Evolutionary conservation across 805 yeast species (phyloP), one percentile per base, ranked within the genome.

Genomic region (Komagataella phaffii): DNA sequence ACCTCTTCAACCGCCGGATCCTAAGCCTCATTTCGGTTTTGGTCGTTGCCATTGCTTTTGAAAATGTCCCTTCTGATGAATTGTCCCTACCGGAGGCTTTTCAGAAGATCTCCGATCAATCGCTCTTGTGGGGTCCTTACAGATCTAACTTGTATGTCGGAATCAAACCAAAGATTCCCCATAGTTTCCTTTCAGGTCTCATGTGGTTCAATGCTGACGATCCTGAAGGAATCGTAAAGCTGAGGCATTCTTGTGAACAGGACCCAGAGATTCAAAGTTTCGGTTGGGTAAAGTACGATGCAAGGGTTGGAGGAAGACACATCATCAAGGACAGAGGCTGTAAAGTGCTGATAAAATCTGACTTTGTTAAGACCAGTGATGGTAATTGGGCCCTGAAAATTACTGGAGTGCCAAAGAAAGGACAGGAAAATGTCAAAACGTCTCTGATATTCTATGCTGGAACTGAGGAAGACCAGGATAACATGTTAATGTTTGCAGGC

Each of bases 51-150:
- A 5, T 14, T 30, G 40, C 40, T 1, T 30, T 14, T 30, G 40
- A 30, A 10, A 14, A 14, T 30, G 40, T 14, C 14, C 4, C 14
- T 10, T 14, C 40, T 30, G 40, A 30, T 8, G 40, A 30, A 30
- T 30, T 30, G 14, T 30, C 40, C 10, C 40, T 30, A 10, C 14
- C 40, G 14, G 40, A 30, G 40, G 40, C 47, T 14, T 17, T 24
- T 18, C 47, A 68, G 10, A 53, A 61, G 24, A 66, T 69, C 43
- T 71, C 77, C 6, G 68, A 73, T 49, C 67, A 74, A 46, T 76
- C 88, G 2, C 68, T 86, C 24, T 64, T 80, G 36, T 91, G 99
- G 99, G 98, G 96, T 1, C 95, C 98, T 0, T 91, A 89, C 65
- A 70, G 97, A 56, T 82, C 96, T 7, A 85, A 88, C 52, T 71